Conservation (phyloP, 768 basidiomycete genomes). For the Paxillus rubicundulus region DNA sequence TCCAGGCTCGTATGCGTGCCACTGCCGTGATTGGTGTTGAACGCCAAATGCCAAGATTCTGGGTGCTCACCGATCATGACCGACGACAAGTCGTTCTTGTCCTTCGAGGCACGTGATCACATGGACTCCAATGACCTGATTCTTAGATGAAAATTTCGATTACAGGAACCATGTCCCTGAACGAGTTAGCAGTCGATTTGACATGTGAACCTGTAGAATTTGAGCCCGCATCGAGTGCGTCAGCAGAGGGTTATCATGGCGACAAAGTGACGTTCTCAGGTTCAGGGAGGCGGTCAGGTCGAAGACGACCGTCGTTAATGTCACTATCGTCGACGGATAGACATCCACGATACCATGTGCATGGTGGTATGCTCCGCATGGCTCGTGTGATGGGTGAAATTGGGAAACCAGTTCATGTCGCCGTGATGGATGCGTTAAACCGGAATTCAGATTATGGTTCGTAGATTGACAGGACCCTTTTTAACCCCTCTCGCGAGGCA, state of each 20-base stretch:
- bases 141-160: conserved; percentile 3
- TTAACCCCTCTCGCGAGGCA: neutral
- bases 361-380: conserved; percentile 79
- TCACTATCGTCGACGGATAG: conserved; percentile 13
- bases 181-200: conserved; percentile 83
- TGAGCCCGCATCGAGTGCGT: conserved; percentile 45
- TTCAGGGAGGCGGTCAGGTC: conserved; percentile 22
- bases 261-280: conserved; percentile 39
- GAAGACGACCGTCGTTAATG: conserved; percentile 23
- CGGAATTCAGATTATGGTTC: conserved; percentile 71
- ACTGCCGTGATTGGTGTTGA: conserved; percentile 66
- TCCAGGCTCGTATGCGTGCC: conserved; percentile 44
- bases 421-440: conserved; percentile 66
- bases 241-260: conserved; percentile 24
- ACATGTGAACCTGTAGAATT: conserved; percentile 76
- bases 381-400: conserved; percentile 74
- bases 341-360: conserved; percentile 55
- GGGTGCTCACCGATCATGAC: conserved; percentile 81
- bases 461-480: conserved; percentile 23
- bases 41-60: conserved; percentile 77
- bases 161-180: conserved; percentile 79
- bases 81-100: conserved; percentile 75
- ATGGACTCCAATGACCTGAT: neutral
- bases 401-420: conserved; percentile 74
- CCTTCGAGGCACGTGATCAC: conserved; percentile 48